Conservation (phyloP, 2,329 filamentous ascomycete genomes). For the Zymoseptoria crescenta region DNA sequence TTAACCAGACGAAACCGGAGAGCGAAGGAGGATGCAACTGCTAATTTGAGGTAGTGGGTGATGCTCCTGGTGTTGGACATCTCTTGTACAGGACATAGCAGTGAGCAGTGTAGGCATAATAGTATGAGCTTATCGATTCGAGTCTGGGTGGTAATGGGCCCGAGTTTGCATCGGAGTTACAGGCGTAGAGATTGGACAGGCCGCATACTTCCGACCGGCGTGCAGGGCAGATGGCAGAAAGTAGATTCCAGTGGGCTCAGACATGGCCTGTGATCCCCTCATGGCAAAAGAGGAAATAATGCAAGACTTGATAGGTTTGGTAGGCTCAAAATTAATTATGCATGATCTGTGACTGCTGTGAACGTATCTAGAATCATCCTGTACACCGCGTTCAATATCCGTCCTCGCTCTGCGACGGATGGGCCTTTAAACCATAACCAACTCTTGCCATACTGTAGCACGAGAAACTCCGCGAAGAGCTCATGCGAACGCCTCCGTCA, state of each 20-base stretch:
- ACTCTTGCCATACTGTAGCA: neutral
- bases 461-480: neutral
- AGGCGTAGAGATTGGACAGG: neutral
- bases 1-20: constrained; percentile 28
- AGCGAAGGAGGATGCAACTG: constrained; percentile 33
- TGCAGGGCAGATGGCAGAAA: neutral
- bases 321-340: neutral
- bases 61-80: neutral
- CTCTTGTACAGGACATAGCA: neutral
- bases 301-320: neutral
- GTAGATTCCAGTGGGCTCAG: neutral
- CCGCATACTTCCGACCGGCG: neutral
- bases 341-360: neutral
- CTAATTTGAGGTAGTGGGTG: constrained; percentile 9
- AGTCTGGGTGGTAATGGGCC: neutral
- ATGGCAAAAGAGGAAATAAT: neutral
- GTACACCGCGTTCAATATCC: neutral
- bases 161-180: neutral
- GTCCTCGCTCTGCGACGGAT: neutral
- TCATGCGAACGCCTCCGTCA: neutral
- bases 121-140: neutral
- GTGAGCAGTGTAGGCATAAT: neutral
- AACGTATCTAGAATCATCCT: neutral
- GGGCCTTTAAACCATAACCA: neutral
- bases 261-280: neutral